These are phyloP conservation scores for Filobasidium wieringae DNA, from an alignment of 768 basidiomycete genomes.

Conservation along the genomic window DNA sequence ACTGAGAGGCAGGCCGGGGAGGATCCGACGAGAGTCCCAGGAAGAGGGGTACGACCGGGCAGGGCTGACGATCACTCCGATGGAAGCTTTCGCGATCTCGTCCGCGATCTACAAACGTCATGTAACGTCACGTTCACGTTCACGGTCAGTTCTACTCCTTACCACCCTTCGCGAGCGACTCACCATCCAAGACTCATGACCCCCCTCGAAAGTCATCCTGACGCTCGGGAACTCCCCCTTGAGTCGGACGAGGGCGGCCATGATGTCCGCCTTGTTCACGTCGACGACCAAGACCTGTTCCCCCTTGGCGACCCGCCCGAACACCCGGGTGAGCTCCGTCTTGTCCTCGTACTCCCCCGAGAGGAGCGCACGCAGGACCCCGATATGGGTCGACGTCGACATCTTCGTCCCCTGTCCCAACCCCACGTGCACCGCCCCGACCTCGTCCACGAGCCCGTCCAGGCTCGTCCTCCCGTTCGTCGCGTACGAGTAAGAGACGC, in stretches of 20 bases:
- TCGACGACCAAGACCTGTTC: slow-evolving; percentile 52
- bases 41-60: slow-evolving; percentile 55
- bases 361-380: slow-evolving; percentile 56
- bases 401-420: slow-evolving; percentile 45
- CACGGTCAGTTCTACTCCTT: too few species aligned
- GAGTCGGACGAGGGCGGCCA: slow-evolving; percentile 53
- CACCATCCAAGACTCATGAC: slow-evolving; percentile 35
- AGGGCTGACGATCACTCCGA: slow-evolving; percentile 61
- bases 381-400: slow-evolving; percentile 73
- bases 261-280: slow-evolving; percentile 57
- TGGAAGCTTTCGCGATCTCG: slow-evolving; percentile 53
- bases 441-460: slow-evolving; percentile 48
- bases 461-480: slow-evolving; percentile 52
- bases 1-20: slow-evolving; percentile 63
- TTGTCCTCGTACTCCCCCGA: slow-evolving; percentile 40
- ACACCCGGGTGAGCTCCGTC: slow-evolving; percentile 45
- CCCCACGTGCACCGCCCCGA: slow-evolving; percentile 56
- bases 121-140: slow-evolving; percentile 48
- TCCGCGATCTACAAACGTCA: slow-evolving; percentile 58
- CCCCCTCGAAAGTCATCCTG: slow-evolving; percentile 41
- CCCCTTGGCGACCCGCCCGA: slow-evolving; percentile 47
- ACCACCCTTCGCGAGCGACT: slow-evolving; percentile 6
- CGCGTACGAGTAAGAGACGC: slow-evolving; percentile 54
- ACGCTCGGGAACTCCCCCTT: slow-evolving; percentile 49
- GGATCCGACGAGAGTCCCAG: slow-evolving; percentile 58